phyloP scores from a whole-genome alignment of 805 yeast species.

The Ogataea wickerhamii region DNA sequence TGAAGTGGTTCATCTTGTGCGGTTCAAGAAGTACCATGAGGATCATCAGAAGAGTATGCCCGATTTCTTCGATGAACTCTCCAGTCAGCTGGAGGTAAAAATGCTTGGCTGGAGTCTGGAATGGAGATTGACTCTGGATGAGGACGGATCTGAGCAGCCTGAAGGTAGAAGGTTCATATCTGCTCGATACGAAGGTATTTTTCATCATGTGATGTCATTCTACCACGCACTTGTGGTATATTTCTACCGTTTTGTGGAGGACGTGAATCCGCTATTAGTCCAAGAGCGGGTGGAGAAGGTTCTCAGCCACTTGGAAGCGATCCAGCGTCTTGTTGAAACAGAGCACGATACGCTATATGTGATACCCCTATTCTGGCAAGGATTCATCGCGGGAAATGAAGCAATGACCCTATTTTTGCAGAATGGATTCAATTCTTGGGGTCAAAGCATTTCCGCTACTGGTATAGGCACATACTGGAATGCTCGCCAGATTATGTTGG shows the following conservation, averaged over 20 bases:
- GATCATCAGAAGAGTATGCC: slow-evolving; percentile 34
- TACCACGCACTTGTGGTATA: slow-evolving; percentile 70
- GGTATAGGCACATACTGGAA: slow-evolving; percentile 84
- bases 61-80: slow-evolving; percentile 30
- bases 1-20: slow-evolving; percentile 63
- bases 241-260: slow-evolving; percentile 61
- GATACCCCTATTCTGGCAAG: slow-evolving; percentile 84
- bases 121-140: slow-evolving; percentile 52
- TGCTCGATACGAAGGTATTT: slow-evolving; percentile 65
- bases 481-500: slow-evolving; percentile 78
- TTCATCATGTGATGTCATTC: slow-evolving; percentile 77
- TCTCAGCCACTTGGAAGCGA: slow-evolving; percentile 57
- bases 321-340: slow-evolving; percentile 52
- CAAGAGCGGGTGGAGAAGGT: slow-evolving; percentile 62
- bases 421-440: slow-evolving; percentile 69
- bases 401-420: slow-evolving; percentile 58
- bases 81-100: slow-evolving; percentile 44
- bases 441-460: slow-evolving; percentile 52
- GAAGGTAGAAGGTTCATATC: slow-evolving; percentile 35
- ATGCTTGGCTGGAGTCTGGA: slow-evolving; percentile 68
- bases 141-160: slow-evolving; percentile 19
- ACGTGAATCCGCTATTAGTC: slow-evolving; percentile 50
- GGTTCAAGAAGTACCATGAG: slow-evolving; percentile 55
- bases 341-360: slow-evolving; percentile 50
- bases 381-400: slow-evolving; percentile 83